Evolutionary conservation across 805 yeast genomes (phyloP), one percentile per base, ranked within the genome.

Genomic region (Pichia phayaonensis): DNA sequence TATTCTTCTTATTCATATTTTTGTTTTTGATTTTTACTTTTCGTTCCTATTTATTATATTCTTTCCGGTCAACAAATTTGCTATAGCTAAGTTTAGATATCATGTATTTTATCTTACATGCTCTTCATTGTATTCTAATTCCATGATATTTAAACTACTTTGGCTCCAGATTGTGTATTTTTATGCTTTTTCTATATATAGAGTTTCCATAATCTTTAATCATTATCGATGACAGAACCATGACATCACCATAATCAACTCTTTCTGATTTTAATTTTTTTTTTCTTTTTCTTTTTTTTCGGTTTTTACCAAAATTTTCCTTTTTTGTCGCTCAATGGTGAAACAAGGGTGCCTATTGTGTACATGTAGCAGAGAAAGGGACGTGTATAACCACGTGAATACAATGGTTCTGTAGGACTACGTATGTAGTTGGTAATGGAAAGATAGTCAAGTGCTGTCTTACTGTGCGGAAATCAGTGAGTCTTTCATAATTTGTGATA

Each of bases 161-260:
- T 8, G 11, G 20, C 7, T 6, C n/a, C 20, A 34, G n/a, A 34
- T 34, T 34, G 38, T 34, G n/a, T n/a, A 34, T 31, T 23, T 39
- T 39, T 23, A 24, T 47, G 49, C 49, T 47, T 47, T 47, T 42
- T 47, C 49, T 42, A 26, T 48, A 44, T 43, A 29, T 29, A 48
- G 44, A 48, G 27, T 43, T 44, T 43, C 47, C 46, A 43, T 5
- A 34, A 34, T 16, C 38, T 13, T 31, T 31, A 34, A 34, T n/a
- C 20, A 34, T n/a, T 34, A n/a, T 34, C 20, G 38, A 16, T n/a
- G 20, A n/a, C 18, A 34, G 8, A 7, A 10, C 10, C 8, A n/a
- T 29, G 16, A 29, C 34, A n/a, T 29, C 34, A 29, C 34, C 13
- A 7, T 3, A 13, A 29, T 2, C 5, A 13, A 3, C 34, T 15